These are phyloP conservation scores for Quillaja saponaria DNA, from an alignment of 306 rosid species.

Conservation along the genomic window DNA sequence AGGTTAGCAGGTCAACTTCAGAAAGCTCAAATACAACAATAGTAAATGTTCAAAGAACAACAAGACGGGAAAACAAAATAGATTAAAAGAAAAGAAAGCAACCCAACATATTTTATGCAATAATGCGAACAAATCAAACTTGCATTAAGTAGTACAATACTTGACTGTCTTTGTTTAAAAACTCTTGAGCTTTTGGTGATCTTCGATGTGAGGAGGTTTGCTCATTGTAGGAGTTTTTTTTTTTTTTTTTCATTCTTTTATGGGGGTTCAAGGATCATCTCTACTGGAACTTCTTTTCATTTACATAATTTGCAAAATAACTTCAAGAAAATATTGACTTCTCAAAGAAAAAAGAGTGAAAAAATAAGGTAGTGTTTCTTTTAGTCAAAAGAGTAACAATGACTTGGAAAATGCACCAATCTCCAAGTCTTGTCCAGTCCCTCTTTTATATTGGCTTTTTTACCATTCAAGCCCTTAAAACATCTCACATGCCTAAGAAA, in stretches of 20 bases:
- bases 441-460: conserved; percentile 8
- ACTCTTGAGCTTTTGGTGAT: no score
- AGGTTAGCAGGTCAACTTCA: no score
- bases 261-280: neutral
- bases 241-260: neutral
- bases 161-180: no score
- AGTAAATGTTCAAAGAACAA: no score
- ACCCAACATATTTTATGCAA: neutral
- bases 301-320: neutral
- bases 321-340: neutral
- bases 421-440: neutral
- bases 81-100: neutral
- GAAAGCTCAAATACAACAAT: no score
- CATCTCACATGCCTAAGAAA: conserved; percentile 18
- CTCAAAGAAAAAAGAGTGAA: neutral
- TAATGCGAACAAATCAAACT: neutral
- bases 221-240: neutral
- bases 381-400: neutral
- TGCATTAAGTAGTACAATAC: no score
- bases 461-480: conserved; percentile 13
- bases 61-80: no score
- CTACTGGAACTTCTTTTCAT: neutral
- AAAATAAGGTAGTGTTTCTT: neutral
- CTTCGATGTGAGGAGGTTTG: no score
- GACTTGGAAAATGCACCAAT: conserved; percentile 25